phyloP scores from a whole-genome alignment of 306 rosid genomes.

The Inga leiocalycina region DNA sequence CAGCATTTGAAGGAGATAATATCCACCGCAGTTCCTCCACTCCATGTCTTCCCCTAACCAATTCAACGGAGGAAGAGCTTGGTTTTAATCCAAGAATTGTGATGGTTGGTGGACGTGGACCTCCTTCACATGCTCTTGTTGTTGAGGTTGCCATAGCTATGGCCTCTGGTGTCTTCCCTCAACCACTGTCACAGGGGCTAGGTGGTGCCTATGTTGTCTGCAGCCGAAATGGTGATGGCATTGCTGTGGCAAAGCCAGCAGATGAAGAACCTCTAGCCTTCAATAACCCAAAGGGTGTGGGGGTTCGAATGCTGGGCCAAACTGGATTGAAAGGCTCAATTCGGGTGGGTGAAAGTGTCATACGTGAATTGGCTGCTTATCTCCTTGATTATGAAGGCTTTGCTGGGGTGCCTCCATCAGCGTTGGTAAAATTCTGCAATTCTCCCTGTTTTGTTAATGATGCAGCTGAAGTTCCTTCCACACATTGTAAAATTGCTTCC shows the following conservation, averaged over 20 bases:
- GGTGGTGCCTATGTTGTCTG: constrained; percentile 80
- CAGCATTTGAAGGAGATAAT: constrained; percentile 51
- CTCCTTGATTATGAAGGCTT: constrained; percentile 84
- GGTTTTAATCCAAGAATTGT: constrained; percentile 56
- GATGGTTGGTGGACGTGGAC: constrained; percentile 60
- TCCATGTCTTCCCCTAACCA: constrained; percentile 72
- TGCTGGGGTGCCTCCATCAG: constrained; percentile 93
- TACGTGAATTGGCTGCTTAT: constrained; percentile 88
- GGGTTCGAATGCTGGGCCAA: constrained; percentile 67
- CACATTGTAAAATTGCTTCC: constrained; percentile 72
- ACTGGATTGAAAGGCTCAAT: constrained; percentile 76
- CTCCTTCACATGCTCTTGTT: constrained; percentile 65
- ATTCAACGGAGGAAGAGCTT: constrained; percentile 50
- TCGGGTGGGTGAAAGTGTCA: constrained; percentile 81
- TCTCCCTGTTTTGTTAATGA: constrained; percentile 52
- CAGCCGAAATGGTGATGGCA: constrained; percentile 59
- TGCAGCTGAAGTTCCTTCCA: constrained; percentile 21
- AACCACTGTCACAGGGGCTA: constrained; percentile 66
- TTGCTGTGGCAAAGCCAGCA: constrained; percentile 87
- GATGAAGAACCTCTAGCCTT: constrained; percentile 86
- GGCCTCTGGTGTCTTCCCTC: constrained; percentile 70
- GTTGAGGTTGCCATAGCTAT: constrained; percentile 84
- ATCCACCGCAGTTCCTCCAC: constrained; percentile 88
- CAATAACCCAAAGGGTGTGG: constrained; percentile 67
- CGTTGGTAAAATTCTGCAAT: constrained; percentile 73